Evolutionary conservation across 305 asterid species (phyloP), one percentile per base, ranked within the genome.

Genomic region (Fraxinus ornus): DNA sequence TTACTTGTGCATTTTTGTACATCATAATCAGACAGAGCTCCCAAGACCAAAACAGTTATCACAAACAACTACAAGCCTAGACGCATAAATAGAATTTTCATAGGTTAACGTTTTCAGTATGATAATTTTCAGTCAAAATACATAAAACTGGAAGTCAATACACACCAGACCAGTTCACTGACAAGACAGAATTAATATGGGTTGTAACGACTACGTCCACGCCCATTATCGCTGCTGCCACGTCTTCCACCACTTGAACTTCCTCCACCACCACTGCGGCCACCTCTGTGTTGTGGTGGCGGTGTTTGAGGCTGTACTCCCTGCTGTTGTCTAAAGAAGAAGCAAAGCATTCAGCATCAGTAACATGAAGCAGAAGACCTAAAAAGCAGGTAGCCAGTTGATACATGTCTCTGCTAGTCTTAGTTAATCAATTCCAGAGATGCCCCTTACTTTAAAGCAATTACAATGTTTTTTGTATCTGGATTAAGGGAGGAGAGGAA

Each of bases 251-350:
- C 94, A 64, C 93, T 89, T 15, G 95, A 90, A 77, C 91, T 80
- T 52, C 95, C 92, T 15, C 92, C 90, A 64, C 82, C 80, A 6
- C 83, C 41, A 10, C 86, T 49, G 19, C 90, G 87, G 64, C 94
- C 96, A 3, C 97, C 97, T 88, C 98, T 90, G 35, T 91, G 97
- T 26, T 82, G 86, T 39, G 94, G 90, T 39, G 90, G 92, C 17
- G 88, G 91, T 9, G 92, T 83, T 79, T 86, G 94, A 60, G 89
- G 86, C 83, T 91, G 95, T 79, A 89, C 76, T 41, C 95, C 97
- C 13, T 98, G 97, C 87, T 95, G 99, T 92, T 94, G 99, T 91
- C 99, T 95, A 78, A 32, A 76, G 24, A 80, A 30, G 4, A 47
- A 70, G 35, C 77, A 66, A 78, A 70, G 22, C 26, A 37, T 6